Evolutionary conservation across 108 stramenopile species (phyloP), one percentile per base, ranked within the genome.

Genomic region (Skeletonema costatum): DNA sequence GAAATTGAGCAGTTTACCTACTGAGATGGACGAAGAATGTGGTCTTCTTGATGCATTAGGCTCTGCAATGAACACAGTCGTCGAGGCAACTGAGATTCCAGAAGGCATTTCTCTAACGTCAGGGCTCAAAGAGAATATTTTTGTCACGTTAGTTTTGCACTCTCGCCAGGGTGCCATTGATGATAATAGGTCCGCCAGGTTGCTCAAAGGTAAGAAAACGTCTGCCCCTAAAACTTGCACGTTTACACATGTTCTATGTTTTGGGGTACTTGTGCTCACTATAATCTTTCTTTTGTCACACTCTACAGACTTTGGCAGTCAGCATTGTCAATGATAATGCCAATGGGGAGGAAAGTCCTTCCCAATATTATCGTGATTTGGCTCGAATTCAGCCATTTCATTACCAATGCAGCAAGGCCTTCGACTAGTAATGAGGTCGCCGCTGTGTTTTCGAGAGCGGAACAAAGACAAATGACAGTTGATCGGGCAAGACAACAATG

Each of bases 321-420:
- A 78, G 66, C 42, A 41, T 78, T 51, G 77, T 78, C 17, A 67
- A 65, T n/a, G 77, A 72, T 11, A 78, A 78, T 64, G 77, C 71
- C 12, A 64, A 78, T 25, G 77, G 77, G 17, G 77, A 78, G 60
- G 77, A 78, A 50, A 73, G 71, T 33, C 77, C 71, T 2, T 66
- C 51, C 10, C 50, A 32, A 35, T 73, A 64, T n/a, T 78, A 73
- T 31, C 33, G 71, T 32, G 36, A 66, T 31, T 59, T 64, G 35
- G 36, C 77, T n/a, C 39, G 77, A n/a, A 65, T 78, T n/a, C 72
- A 73, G 70, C 62, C 64, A 9, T 78, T 78, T 33, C 77, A 78
- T 66, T 78, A 78, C 35, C 77, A 78, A 16, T 78, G 77, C 48
- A 73, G 71, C n/a, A 78, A 78, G 56, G 25, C 50, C 50, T 73